These are phyloP conservation scores for Leccinum longicurvipes DNA, from an alignment of 768 basidiomycete species.

Conservation along the genomic window DNA sequence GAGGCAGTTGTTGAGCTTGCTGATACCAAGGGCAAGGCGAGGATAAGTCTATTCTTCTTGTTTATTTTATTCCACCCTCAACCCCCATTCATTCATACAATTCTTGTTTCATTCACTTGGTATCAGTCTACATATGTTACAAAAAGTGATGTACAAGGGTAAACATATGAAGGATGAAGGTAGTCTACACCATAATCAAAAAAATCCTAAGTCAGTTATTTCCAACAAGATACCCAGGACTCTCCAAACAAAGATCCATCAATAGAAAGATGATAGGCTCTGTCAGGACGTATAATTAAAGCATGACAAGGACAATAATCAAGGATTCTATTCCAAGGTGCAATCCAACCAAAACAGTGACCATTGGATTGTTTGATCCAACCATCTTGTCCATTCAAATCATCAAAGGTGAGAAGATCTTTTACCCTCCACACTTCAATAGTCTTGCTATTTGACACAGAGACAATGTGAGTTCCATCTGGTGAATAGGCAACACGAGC, in stretches of 20 bases:
- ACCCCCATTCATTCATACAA: too few species aligned
- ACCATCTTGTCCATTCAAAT: not conserved
- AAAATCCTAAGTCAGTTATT: not conserved
- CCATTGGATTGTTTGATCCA: not conserved
- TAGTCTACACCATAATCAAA: too few species aligned
- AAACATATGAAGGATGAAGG: not conserved
- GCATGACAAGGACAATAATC: not conserved
- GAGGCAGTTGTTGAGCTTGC: too few species aligned
- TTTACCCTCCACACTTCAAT: not conserved
- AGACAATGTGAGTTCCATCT: not conserved
- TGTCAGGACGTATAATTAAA: not conserved
- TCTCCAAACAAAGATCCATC: not conserved
- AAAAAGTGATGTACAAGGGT: not conserved
- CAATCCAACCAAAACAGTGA: not conserved
- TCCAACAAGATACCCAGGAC: not conserved
- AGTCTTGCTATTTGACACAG: not conserved
- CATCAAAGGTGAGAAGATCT: not conserved
- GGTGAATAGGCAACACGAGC: not conserved
- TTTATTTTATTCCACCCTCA: too few species aligned
- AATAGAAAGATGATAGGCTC: not conserved
- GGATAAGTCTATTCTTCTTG: too few species aligned
- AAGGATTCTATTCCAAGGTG: not conserved
- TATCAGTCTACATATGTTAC: too few species aligned
- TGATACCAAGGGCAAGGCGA: too few species aligned
- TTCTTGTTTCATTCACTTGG: too few species aligned